phyloP scores from a whole-genome alignment of 208 protist genomes.

The Naegleria gruberi region DNA sequence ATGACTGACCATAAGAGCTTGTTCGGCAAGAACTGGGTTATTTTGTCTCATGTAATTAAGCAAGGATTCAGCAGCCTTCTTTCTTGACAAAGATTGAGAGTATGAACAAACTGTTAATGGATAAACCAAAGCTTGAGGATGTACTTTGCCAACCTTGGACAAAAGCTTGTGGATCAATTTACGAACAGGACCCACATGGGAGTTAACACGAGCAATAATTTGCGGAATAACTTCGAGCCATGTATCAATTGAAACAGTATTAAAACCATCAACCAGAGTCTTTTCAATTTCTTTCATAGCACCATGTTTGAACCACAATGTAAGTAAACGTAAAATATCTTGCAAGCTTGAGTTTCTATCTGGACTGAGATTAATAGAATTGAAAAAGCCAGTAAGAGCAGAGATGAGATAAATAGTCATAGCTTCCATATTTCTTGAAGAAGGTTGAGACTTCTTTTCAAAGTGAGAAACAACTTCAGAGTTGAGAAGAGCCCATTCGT shows the following conservation, averaged over 20 bases:
- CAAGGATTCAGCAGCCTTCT: not conserved
- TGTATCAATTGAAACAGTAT: conserved; percentile 83
- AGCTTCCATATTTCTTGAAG: not conserved
- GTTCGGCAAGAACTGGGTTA: conserved; percentile 64
- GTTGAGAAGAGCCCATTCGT: conserved; percentile 91
- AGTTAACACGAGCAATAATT: conserved; percentile 96
- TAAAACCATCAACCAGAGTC: conserved; percentile 70
- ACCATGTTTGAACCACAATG: conserved; percentile 92
- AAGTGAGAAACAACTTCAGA: conserved; percentile 67
- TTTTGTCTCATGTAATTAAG: conserved; percentile 12
- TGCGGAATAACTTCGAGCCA: conserved; percentile 99
- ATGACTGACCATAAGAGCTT: conserved; percentile 85
- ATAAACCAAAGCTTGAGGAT: conserved; percentile 98
- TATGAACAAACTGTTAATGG: conserved; percentile 94
- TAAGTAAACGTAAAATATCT: conserved; percentile 96
- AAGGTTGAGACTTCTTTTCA: conserved; percentile 34
- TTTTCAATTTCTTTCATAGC: conserved; percentile 50
- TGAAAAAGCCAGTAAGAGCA: conserved; percentile 90
- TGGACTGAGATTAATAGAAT: conserved; percentile 71
- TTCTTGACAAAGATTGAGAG: conserved; percentile 24
- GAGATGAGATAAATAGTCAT: conserved; percentile 37
- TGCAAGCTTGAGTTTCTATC: conserved; percentile 68
- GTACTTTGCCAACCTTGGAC: conserved; percentile 77
- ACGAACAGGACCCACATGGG: conserved; percentile 64
- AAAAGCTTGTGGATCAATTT: conserved; percentile 86